Conservation (phyloP, 176 grass and related monocot genomes). For the Zea luxurians region DNA sequence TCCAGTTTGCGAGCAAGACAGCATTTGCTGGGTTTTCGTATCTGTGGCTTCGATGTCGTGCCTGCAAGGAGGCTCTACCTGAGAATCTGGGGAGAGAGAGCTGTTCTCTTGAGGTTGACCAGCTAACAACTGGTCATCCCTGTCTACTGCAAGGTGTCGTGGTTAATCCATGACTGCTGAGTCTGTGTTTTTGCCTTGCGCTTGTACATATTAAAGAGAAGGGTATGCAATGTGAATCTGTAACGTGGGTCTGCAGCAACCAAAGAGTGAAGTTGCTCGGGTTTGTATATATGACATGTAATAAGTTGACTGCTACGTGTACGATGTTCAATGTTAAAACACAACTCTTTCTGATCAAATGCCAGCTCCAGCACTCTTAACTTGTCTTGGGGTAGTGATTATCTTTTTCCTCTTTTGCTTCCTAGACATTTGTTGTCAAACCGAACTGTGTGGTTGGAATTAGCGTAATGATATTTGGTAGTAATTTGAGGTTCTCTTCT, state of each 20-base stretch:
- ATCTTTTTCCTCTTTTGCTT: not conserved
- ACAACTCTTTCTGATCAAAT: constrained; percentile 26
- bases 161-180: constrained; percentile 51
- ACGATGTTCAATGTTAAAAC: constrained; percentile 24
- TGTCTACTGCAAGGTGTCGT: constrained; percentile 61
- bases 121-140: constrained; percentile 40
- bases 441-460: not conserved
- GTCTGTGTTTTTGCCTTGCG: constrained; percentile 36
- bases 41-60: constrained; percentile 59
- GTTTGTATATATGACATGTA: constrained; percentile 63
- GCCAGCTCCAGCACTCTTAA: not conserved
- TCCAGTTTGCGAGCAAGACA: constrained; percentile 65
- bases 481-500: too few species aligned
- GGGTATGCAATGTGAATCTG: constrained; percentile 34
- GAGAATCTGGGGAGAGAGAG: constrained; percentile 52
- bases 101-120: constrained; percentile 70
- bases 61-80: constrained; percentile 24
- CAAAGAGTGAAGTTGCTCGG: constrained; percentile 50
- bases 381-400: not conserved
- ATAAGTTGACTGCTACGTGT: constrained; percentile 53
- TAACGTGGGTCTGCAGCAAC: constrained; percentile 42
- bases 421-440: not conserved
- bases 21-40: constrained; percentile 67
- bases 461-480: not conserved
- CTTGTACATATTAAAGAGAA: constrained; percentile 41